Conservation (phyloP, 352 stramenopile genomes). For the Phytophthora pisi region DNA sequence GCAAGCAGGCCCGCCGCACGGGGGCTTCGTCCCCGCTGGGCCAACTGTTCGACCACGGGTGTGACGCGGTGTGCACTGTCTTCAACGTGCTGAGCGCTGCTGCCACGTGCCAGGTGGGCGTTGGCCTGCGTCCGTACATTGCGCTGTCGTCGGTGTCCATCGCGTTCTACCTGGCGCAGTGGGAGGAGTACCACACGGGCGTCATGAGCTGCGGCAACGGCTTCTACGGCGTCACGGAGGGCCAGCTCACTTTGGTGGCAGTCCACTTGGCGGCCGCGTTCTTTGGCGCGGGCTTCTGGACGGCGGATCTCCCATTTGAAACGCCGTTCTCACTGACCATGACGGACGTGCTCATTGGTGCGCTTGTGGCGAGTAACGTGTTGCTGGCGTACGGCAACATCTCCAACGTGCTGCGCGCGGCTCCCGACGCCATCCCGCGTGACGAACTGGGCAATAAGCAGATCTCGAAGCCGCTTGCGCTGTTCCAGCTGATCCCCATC, state of each 20-base stretch:
- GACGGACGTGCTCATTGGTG: slow-evolving; percentile 59
- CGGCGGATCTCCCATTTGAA: slow-evolving; percentile 37
- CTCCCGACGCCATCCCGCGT: slow-evolving; percentile 54
- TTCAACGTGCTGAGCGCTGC: slow-evolving; percentile 83
- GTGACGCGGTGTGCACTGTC: slow-evolving; percentile 82
- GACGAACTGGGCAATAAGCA: slow-evolving; percentile 87
- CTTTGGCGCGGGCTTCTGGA: slow-evolving; percentile 68
- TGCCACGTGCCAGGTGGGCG: slow-evolving; percentile 64
- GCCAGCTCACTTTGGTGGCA: slow-evolving; percentile 77
- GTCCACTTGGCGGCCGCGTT: slow-evolving; percentile 64
- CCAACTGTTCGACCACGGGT: slow-evolving; percentile 98
- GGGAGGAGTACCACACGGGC: slow-evolving; percentile 90
- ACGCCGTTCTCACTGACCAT: slow-evolving; percentile 37
- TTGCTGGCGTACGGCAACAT: slow-evolving; percentile 80
- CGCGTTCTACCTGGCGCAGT: slow-evolving; percentile 87
- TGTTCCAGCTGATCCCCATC: slow-evolving; percentile 79
- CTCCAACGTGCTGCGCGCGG: slow-evolving; percentile 66
- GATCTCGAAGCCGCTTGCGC: slow-evolving; percentile 77
- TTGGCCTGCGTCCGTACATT: slow-evolving; percentile 49
- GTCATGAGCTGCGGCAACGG: slow-evolving; percentile 90
- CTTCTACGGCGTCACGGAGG: slow-evolving; percentile 85
- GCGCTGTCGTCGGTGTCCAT: slow-evolving; percentile 81
- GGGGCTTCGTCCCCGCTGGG: slow-evolving; percentile 94
- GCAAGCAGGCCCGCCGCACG: slow-evolving; percentile 97
- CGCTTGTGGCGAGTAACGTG: slow-evolving; percentile 78